Percentiles rank a stretch among this genome's conserved stretches.
Evolutionary conservation across 2,329 filamentous ascomycete genomes (phyloP).

Genomic region (Cercospora citrullina): DNA sequence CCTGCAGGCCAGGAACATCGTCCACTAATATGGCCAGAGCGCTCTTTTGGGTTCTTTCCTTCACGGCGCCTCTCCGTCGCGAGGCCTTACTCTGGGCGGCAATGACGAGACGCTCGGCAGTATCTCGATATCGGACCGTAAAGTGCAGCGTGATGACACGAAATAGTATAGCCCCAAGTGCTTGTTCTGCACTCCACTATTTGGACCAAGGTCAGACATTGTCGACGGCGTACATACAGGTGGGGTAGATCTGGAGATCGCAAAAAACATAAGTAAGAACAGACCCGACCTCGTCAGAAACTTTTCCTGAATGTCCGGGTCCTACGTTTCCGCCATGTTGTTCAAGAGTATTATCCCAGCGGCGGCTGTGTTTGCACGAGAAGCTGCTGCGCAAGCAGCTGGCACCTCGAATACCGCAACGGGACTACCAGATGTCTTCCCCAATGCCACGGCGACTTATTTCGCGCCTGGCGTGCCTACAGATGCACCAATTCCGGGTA

Average conservation of each 20-base stretch:
- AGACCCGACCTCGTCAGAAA: background rate
- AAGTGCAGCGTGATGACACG: slow-evolving; percentile 11
- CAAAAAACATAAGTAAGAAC: slow-evolving; percentile 7
- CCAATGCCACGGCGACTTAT: slow-evolving; percentile 29
- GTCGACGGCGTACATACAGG: slow-evolving; percentile 7
- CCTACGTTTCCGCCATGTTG: slow-evolving; percentile 9
- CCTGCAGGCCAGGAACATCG: slow-evolving; percentile 5
- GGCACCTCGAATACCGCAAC: slow-evolving; percentile 11
- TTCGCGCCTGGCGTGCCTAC: slow-evolving; percentile 34
- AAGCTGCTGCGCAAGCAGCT: slow-evolving; percentile 21
- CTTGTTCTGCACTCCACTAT: slow-evolving; percentile 6
- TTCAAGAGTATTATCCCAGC: slow-evolving; percentile 42
- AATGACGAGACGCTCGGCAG: slow-evolving; percentile 1
- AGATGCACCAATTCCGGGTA: slow-evolving; percentile 42
- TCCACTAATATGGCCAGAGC: background rate
- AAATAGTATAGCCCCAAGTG: slow-evolving; percentile 4
- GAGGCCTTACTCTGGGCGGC: background rate
- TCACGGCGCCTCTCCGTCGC: slow-evolving; percentile 1
- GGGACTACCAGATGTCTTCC: slow-evolving; percentile 6
- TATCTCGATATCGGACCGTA: slow-evolving; percentile 14
- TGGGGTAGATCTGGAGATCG: slow-evolving; percentile 17
- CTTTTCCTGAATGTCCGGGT: background rate
- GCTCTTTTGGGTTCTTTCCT: background rate
- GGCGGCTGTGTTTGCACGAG: slow-evolving; percentile 27
- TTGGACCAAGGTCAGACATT: slow-evolving; percentile 15